Percentiles rank a stretch among this genome's conserved stretches.
Evolutionary conservation across 306 rosid genomes (phyloP).

Genomic region (Acacia melanoxylon): DNA sequence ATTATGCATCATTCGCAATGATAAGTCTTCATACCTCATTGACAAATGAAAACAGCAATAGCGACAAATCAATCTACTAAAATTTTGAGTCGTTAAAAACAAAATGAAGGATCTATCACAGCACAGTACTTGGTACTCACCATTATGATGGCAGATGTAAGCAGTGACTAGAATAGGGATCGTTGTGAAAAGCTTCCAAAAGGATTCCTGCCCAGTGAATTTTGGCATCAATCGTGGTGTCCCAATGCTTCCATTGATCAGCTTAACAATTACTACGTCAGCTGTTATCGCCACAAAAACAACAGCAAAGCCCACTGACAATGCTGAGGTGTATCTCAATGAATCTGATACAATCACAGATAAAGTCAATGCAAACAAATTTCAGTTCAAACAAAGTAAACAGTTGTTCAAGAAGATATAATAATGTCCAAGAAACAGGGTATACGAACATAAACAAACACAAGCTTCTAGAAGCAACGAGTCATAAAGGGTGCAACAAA

Average conservation of each 20-base stretch:
- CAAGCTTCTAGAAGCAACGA: background rate
- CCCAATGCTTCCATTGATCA: conserved; percentile 52
- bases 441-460: conserved; percentile 1
- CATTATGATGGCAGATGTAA: conserved; percentile 67
- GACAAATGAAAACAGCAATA: background rate
- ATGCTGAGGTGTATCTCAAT: conserved; percentile 63
- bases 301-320: conserved; percentile 65
- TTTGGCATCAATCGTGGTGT: conserved; percentile 62
- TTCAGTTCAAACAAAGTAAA: background rate
- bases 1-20: background rate
- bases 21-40: background rate
- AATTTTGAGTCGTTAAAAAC: background rate
- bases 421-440: background rate
- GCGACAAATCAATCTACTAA: conserved; percentile 1
- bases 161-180: conserved; percentile 68
- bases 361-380: conserved; percentile 7
- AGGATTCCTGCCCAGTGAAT: conserved; percentile 50
- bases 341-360: conserved; percentile 47
- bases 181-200: conserved; percentile 70
- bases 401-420: background rate
- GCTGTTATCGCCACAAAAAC: conserved; percentile 63
- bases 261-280: conserved; percentile 48
- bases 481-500: background rate
- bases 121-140: conserved; percentile 31
- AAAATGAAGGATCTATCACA: background rate